A percentile compares a stretch with the other conserved stretches of the same genome.
phyloP scores from a whole-genome alignment of 2,329 filamentous ascomycete genomes.

The Fusarium protoensiforme region DNA sequence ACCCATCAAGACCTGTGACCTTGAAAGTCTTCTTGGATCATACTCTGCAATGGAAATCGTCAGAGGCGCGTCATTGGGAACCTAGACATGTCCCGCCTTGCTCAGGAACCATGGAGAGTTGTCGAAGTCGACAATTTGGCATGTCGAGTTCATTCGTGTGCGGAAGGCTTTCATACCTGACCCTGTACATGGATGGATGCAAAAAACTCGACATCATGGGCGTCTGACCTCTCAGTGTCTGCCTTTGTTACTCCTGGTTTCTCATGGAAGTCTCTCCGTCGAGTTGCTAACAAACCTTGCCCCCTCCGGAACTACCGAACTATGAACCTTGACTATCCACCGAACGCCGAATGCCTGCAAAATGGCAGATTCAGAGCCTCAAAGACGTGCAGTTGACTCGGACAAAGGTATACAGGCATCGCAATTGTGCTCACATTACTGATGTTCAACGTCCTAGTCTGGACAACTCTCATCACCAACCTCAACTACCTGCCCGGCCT shows the following conservation, averaged over 20 bases:
- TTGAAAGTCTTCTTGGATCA: not conserved
- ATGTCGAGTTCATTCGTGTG: not conserved
- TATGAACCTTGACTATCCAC: not conserved
- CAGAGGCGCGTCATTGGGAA: slow-evolving; percentile 32
- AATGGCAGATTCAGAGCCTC: slow-evolving; percentile 35
- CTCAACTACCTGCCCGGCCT: slow-evolving; percentile 83
- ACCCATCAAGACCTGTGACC: slow-evolving; percentile 12
- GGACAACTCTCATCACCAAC: slow-evolving; percentile 90
- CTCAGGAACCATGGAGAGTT: not conserved
- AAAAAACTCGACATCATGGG: not conserved
- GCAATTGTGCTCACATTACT: not conserved
- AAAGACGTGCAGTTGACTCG: slow-evolving; percentile 51
- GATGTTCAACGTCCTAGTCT: slow-evolving; percentile 65
- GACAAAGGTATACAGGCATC: slow-evolving; percentile 48
- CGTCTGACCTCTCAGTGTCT: not conserved
- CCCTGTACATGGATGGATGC: not conserved
- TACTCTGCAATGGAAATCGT: slow-evolving; percentile 17
- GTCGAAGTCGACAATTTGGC: slow-evolving; percentile 24
- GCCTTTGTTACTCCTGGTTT: not conserved
- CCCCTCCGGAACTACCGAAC: slow-evolving; percentile 10
- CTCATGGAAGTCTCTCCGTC: not conserved
- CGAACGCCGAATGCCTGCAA: not conserved
- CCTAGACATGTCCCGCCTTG: slow-evolving; percentile 17
- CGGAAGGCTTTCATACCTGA: not conserved
- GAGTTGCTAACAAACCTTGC: slow-evolving; percentile 14